A percentile compares a stretch with the other conserved stretches of the same genome.
phyloP scores from a whole-genome alignment of 2,329 filamentous ascomycete genomes.

The Lecanicillium sp. region DNA sequence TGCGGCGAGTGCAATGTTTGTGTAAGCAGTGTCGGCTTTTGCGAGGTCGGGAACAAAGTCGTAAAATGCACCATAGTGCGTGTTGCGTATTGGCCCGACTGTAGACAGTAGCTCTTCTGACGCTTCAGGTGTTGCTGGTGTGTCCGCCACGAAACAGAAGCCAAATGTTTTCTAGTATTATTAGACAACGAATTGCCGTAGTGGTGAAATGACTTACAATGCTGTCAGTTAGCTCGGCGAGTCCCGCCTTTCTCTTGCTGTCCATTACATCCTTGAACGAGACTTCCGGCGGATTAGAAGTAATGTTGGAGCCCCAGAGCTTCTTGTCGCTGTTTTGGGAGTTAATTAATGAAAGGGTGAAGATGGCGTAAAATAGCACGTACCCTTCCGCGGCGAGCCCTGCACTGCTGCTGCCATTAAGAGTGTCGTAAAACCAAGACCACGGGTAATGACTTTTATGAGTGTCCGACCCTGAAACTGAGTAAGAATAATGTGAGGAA shows the following conservation, averaged over 20 bases:
- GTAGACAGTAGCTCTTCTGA: constrained; percentile 69
- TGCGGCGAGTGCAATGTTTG: constrained; percentile 68
- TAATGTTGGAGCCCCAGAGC: constrained; percentile 25
- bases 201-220: constrained; percentile 49
- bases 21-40: constrained; percentile 87
- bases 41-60: constrained; percentile 88
- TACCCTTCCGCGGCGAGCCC: neutral
- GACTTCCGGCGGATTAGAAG: constrained; percentile 46
- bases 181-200: neutral
- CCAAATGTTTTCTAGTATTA: constrained; percentile 52
- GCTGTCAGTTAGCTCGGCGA: constrained; percentile 53
- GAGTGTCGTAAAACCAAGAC: constrained; percentile 32
- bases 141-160: constrained; percentile 67
- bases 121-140: constrained; percentile 57
- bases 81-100: constrained; percentile 80
- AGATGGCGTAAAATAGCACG: constrained; percentile 1
- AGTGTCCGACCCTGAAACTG: constrained; percentile 54
- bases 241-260: constrained; percentile 32
- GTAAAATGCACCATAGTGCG: constrained; percentile 74
- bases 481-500: too few relatives aligned
- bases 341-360: too few relatives aligned
- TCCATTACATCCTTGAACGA: constrained; percentile 52
- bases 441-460: constrained; percentile 62
- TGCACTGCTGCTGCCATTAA: constrained; percentile 24
- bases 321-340: constrained; percentile 8